Conservation (phyloP, 371 early-diverging fungal genomes). For the Fennellomyces sp. region DNA sequence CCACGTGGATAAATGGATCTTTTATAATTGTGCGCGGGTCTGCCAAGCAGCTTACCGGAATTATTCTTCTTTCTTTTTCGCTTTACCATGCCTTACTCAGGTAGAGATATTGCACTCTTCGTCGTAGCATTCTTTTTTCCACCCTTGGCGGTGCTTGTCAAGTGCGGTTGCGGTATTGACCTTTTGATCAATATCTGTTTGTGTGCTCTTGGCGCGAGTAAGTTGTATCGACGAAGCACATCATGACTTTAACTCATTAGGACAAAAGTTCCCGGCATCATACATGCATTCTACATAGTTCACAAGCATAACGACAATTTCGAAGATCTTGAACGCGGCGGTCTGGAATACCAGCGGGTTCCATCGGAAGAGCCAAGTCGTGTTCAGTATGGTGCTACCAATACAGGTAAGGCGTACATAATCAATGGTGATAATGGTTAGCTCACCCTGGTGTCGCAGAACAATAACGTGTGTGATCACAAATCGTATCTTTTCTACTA, state of each 20-base stretch:
- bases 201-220: constrained; percentile 60
- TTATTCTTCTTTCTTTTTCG: background rate
- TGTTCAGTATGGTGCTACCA: constrained; percentile 29
- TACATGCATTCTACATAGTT: constrained; percentile 54
- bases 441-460: too few species aligned
- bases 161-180: constrained; percentile 68
- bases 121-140: constrained; percentile 74
- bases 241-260: background rate
- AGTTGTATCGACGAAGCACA: background rate
- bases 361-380: constrained; percentile 34
- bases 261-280: constrained; percentile 46
- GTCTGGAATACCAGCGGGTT: constrained; percentile 40
- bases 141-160: constrained; percentile 67
- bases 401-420: constrained; percentile 9
- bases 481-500: too few species aligned
- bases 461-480: too few species aligned
- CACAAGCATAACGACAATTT: constrained; percentile 51
- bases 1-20: too few species aligned
- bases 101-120: constrained; percentile 58
- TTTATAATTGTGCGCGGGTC: too few species aligned
- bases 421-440: too few species aligned
- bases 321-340: constrained; percentile 50
- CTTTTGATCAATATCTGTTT: constrained; percentile 70
- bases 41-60: too few species aligned
- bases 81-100: constrained; percentile 45